Evolutionary conservation across 2,329 filamentous ascomycete genomes (phyloP), one percentile per base, ranked within the genome.

Genomic region (Furcasterigmium sp.): DNA sequence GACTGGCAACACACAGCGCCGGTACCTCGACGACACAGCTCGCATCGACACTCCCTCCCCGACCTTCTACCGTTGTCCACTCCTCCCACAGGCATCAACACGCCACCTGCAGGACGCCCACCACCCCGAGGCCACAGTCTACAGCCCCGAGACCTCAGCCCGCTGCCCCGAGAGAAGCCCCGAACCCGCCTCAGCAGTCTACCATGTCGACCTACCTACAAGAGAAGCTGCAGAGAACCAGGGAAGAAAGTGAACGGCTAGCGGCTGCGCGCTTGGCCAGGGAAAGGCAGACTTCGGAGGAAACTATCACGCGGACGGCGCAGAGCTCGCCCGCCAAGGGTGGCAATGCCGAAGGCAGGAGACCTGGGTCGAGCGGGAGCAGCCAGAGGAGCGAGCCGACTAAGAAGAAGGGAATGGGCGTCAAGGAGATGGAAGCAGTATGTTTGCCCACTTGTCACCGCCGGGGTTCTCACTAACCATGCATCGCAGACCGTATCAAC

Each of bases 391-490:
- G 51, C 7, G 72, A 76, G 8, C 43, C 56, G 8, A 50, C 59
- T 10, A 72, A 67, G 52, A 73, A 72, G 49, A 79, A 73, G 50
- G 72, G 72, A 4, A 68, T 84, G 60, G 82, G 82, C 3, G 64
- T 80, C 7, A 82, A 84, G 56, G 82, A 86, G 52, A 81, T 84
- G 68, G 83, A 87, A 58, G 70, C 80, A 64, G 79, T 82, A 62
- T 44, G 69, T 48, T 7, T 26, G 7, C 17, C 37, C 9, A 17
- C 8, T 38, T 10, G 8, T 10, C 19, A 20, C 7, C 15, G 14
- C 29, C 29, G 35, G 50, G 32, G 37, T 3, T 37, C 29, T 13
- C 32, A 23, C 44, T 53, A 39, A 49, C 40, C 15, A 34, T 37
- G 23, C 23, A 26, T 35, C 3, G 29, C 39, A 85, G 74, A 78